A percentile compares a stretch with the other conserved stretches of the same genome.
These are phyloP conservation scores for Sarocladium kiliense DNA, from an alignment of 2,329 filamentous ascomycete species.

Conservation along the genomic window DNA sequence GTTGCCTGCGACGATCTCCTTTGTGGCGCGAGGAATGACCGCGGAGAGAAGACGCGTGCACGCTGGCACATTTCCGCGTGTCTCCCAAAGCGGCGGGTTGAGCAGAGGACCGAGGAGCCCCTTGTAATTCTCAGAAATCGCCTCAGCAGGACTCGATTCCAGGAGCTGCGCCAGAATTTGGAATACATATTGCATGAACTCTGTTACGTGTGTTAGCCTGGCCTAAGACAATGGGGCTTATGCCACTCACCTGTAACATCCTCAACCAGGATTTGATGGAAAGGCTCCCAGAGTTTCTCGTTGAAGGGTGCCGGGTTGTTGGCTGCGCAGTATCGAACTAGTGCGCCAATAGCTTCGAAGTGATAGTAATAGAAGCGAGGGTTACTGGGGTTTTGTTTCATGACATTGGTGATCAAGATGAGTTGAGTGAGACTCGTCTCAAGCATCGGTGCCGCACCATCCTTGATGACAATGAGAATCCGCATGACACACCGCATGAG, in stretches of 20 bases:
- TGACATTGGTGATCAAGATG: slow-evolving; percentile 83
- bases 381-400: slow-evolving; percentile 93
- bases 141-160: slow-evolving; percentile 75
- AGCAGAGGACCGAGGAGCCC: slow-evolving; percentile 73
- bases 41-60: slow-evolving; percentile 79
- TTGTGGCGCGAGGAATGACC: slow-evolving; percentile 72
- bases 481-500: slow-evolving; percentile 98
- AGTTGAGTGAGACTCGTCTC: slow-evolving; percentile 80
- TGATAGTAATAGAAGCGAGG: slow-evolving; percentile 98
- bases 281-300: slow-evolving; percentile 74
- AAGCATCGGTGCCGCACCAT: slow-evolving; percentile 67
- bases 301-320: slow-evolving; percentile 70
- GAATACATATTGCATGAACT: slow-evolving; percentile 96
- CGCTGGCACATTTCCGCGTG: slow-evolving; percentile 86
- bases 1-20: slow-evolving; percentile 69
- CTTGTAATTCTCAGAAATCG: slow-evolving; percentile 76
- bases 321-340: slow-evolving; percentile 65
- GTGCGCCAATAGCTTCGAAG: slow-evolving; percentile 87
- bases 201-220: slow-evolving; percentile 34
- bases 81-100: slow-evolving; percentile 81
- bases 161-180: slow-evolving; percentile 89
- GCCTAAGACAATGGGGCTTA: neutral
- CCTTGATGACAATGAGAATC: slow-evolving; percentile 88
- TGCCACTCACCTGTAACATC: slow-evolving; percentile 66
- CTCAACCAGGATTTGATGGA: slow-evolving; percentile 72